Evolutionary conservation across 768 basidiomycete species (phyloP).

Genomic region (Mycena sanguinolenta): DNA sequence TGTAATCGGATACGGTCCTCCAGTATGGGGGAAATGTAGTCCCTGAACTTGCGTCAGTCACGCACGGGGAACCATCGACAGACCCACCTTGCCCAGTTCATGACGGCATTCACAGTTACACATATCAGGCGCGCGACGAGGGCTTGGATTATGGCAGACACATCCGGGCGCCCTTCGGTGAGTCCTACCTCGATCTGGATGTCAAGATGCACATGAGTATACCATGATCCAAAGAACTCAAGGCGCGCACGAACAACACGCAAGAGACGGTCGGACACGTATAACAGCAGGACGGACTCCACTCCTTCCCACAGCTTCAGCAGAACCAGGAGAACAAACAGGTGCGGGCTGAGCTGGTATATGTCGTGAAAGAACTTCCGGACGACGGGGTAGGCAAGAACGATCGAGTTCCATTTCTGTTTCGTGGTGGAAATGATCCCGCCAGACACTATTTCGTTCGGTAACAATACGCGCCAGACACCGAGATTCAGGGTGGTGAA

Average conservation of each 20-base stretch:
- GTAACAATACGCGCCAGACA: constrained; percentile 31
- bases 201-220: no score
- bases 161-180: constrained; percentile 17
- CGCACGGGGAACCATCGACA: neutral
- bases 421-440: neutral
- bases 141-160: constrained; percentile 13
- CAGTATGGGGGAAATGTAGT: constrained; percentile 12
- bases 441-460: neutral
- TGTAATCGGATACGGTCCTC: constrained; percentile 9
- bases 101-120: neutral
- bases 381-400: constrained; percentile 19
- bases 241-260: constrained; percentile 14
- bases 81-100: constrained; percentile 20
- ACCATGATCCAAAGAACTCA: neutral
- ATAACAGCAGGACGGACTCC: constrained; percentile 20
- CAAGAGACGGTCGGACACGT: constrained; percentile 5
- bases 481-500: constrained; percentile 28
- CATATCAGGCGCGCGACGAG: constrained; percentile 14
- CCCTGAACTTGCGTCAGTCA: neutral
- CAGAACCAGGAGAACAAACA: constrained; percentile 3
- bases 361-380: constrained; percentile 23
- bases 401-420: constrained; percentile 16
- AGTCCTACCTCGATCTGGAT: constrained; percentile 28
- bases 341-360: constrained; percentile 10
- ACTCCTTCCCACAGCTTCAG: constrained; percentile 22